phyloP scores from a whole-genome alignment of 192 early-diverging fungal genomes.

The Geranomyces michiganensis region DNA sequence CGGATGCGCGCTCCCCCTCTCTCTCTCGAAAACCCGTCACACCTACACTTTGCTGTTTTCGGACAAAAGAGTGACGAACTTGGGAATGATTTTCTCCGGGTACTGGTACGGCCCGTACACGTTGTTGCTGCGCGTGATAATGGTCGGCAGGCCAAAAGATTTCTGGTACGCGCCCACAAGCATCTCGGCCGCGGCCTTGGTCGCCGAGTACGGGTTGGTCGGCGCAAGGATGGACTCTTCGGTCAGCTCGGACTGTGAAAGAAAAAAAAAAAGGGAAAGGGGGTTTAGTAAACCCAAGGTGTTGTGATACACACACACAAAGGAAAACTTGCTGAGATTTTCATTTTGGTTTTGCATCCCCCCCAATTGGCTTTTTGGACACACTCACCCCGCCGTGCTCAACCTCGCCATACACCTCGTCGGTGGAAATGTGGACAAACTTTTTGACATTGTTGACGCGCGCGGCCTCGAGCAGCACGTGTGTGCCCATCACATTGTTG shows the following conservation, averaged over 20 bases:
- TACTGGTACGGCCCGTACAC: constrained; percentile 82
- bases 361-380: neutral
- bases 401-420: constrained; percentile 83
- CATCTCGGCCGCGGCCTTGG: constrained; percentile 84
- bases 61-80: constrained; percentile 72
- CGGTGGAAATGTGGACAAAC: constrained; percentile 80
- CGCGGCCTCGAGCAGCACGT: constrained; percentile 76
- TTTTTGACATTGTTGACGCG: constrained; percentile 52
- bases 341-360: neutral
- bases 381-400: constrained; percentile 48
- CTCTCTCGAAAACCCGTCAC: no score
- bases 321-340: neutral
- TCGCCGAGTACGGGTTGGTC: constrained; percentile 80
- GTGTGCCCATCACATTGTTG: constrained; percentile 82
- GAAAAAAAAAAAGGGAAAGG: neutral
- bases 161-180: constrained; percentile 75
- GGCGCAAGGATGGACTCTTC: constrained; percentile 70
- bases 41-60: constrained; percentile 56
- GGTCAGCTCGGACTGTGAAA: constrained; percentile 57
- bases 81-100: constrained; percentile 85
- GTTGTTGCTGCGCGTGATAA: constrained; percentile 82
- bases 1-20: no score
- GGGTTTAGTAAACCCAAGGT: constrained; percentile 1
- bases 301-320: neutral
- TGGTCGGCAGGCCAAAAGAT: constrained; percentile 74